These are phyloP conservation scores for Athelia sp. DNA, from an alignment of 1,284 basidiomycete species.

Conservation along the genomic window DNA sequence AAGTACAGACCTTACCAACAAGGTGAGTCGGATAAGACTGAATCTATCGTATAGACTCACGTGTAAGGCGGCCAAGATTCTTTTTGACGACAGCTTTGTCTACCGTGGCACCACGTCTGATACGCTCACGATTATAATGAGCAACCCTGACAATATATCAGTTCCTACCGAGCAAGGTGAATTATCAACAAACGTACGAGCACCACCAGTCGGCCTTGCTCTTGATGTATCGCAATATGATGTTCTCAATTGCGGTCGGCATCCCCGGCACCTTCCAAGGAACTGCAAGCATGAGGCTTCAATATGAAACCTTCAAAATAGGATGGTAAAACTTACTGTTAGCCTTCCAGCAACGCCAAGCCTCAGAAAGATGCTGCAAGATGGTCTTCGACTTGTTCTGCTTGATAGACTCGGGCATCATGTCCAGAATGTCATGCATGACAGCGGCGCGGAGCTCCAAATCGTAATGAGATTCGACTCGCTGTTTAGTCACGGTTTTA, in stretches of 20 bases:
- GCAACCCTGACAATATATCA: constrained; percentile 52
- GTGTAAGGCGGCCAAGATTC: constrained; percentile 87
- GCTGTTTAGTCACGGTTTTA: constrained; percentile 98
- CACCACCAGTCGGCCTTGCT: constrained; percentile 99
- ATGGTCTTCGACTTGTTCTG: constrained; percentile 99
- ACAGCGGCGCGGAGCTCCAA: constrained; percentile 96
- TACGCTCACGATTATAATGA: constrained; percentile 93
- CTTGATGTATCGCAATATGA: constrained; percentile 99
- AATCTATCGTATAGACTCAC: constrained; percentile 31
- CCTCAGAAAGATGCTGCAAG: constrained; percentile 94
- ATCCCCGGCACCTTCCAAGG: constrained; percentile 97
- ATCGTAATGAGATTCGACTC: constrained; percentile 98
- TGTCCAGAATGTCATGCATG: constrained; percentile 98
- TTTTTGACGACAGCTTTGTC: constrained; percentile 99
- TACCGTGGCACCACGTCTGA: constrained; percentile 94
- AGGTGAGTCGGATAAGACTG: background rate
- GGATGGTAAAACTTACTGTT: constrained; percentile 60
- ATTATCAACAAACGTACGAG: constrained; percentile 52
- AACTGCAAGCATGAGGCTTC: constrained; percentile 31
- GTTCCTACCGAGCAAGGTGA: constrained; percentile 2
- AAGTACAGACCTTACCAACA: constrained; percentile 68
- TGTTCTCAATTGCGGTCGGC: constrained; percentile 98
- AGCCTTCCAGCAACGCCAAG: constrained; percentile 99
- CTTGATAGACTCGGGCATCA: constrained; percentile 99
- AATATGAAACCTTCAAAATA: background rate